Conservation (phyloP, 2,329 filamentous ascomycete species). For the Didymella sp. region DNA sequence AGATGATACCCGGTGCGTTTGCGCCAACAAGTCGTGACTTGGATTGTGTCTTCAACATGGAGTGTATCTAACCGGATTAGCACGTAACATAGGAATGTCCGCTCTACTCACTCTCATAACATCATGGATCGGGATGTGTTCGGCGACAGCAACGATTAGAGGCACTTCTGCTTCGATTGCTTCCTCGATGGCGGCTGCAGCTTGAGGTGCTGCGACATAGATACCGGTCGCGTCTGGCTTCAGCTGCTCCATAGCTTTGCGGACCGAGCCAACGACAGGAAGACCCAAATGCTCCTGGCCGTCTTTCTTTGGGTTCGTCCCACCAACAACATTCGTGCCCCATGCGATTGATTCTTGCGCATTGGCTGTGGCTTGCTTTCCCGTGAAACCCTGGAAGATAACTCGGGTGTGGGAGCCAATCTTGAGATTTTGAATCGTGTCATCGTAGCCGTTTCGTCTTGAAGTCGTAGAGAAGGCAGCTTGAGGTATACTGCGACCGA, state of each 20-base stretch:
- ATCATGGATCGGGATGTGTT: conserved; percentile 80
- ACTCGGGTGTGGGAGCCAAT: conserved; percentile 72
- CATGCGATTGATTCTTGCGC: conserved; percentile 77
- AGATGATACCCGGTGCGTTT: conserved; percentile 83
- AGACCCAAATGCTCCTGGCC: conserved; percentile 70
- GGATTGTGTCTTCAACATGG: conserved; percentile 73
- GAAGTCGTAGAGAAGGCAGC: conserved; percentile 41
- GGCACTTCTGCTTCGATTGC: conserved; percentile 81
- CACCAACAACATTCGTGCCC: conserved; percentile 81
- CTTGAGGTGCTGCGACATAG: conserved; percentile 79
- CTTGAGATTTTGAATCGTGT: conserved; percentile 70
- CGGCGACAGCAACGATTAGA: conserved; percentile 78
- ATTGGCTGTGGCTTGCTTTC: conserved; percentile 74
- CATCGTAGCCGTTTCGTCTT: conserved; percentile 58
- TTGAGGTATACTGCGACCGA: conserved; percentile 14
- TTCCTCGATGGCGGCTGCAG: conserved; percentile 76
- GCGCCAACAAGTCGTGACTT: conserved; percentile 77
- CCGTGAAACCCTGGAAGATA: conserved; percentile 75
- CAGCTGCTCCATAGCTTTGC: conserved; percentile 70
- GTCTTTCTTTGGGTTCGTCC: conserved; percentile 66
- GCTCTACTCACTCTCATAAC: conserved; percentile 67
- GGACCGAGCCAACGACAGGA: conserved; percentile 73
- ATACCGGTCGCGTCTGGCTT: conserved; percentile 81
- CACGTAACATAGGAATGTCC: neutral
- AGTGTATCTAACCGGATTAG: conserved; percentile 63